Evolutionary conservation across 352 stramenopile species (phyloP).

Genomic region (Pythium brachiatum): DNA sequence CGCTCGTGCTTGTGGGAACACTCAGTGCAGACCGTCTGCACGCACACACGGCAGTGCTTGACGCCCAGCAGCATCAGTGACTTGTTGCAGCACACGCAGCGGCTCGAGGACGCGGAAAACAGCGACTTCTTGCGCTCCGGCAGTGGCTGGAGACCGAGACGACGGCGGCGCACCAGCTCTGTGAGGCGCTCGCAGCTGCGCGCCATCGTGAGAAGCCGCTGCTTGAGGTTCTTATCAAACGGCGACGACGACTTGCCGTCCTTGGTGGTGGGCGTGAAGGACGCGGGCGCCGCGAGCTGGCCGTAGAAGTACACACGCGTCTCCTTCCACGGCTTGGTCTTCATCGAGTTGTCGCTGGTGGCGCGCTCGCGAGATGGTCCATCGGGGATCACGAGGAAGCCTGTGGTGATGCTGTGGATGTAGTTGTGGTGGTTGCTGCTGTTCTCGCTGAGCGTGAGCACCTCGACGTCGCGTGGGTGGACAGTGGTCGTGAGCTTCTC

Average conservation of each 20-base stretch:
- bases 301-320: constrained; percentile 28
- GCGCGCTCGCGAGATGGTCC: neutral
- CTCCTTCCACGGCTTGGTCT: constrained; percentile 15
- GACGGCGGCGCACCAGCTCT: constrained; percentile 52
- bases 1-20: constrained; percentile 42
- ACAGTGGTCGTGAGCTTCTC: constrained; percentile 29
- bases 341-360: neutral
- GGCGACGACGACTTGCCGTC: constrained; percentile 1
- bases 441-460: constrained; percentile 10
- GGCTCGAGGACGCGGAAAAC: constrained; percentile 34
- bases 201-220: constrained; percentile 23
- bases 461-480: constrained; percentile 11
- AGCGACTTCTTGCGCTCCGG: constrained; percentile 29
- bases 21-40: constrained; percentile 50
- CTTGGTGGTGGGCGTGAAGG: neutral
- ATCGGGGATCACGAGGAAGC: constrained; percentile 18
- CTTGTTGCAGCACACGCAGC: constrained; percentile 68
- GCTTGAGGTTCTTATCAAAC: constrained; percentile 21
- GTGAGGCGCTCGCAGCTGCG: constrained; percentile 32
- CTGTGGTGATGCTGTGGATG: constrained; percentile 22
- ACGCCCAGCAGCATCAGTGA: constrained; percentile 32
- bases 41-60: constrained; percentile 59
- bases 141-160: constrained; percentile 51
- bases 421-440: constrained; percentile 11
- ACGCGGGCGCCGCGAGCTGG: constrained; percentile 8